Evolutionary conservation across 768 basidiomycete species (phyloP).

Genomic region (Lactarius hatsudake): DNA sequence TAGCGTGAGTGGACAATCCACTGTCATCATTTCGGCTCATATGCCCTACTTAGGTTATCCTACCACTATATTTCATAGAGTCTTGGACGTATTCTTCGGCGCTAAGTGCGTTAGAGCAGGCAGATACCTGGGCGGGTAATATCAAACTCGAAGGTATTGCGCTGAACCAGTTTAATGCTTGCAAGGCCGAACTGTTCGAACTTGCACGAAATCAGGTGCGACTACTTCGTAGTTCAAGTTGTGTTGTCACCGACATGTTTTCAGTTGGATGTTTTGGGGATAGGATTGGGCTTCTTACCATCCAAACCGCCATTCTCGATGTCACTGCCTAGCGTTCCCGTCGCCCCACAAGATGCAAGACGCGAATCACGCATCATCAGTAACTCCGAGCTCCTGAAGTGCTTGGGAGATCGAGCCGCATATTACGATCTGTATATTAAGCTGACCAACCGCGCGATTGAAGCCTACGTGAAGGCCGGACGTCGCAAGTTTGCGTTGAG

Average conservation of each 20-base stretch:
- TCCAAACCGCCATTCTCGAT: slow-evolving; percentile 67
- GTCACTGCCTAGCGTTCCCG: slow-evolving; percentile 34
- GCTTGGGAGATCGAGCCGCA: slow-evolving; percentile 49
- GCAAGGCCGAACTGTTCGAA: slow-evolving; percentile 85
- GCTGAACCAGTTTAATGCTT: slow-evolving; percentile 59
- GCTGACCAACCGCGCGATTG: slow-evolving; percentile 78
- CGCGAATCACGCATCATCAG: slow-evolving; percentile 44
- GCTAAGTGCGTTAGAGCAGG: slow-evolving; percentile 76
- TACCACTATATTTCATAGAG: slow-evolving; percentile 77
- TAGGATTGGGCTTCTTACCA: slow-evolving; percentile 71
- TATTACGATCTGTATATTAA: slow-evolving; percentile 80
- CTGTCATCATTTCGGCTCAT: slow-evolving; percentile 11
- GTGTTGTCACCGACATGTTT: slow-evolving; percentile 10
- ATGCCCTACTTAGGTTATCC: slow-evolving; percentile 39
- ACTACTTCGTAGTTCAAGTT: neutral
- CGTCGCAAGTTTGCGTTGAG: slow-evolving; percentile 83
- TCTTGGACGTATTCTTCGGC: slow-evolving; percentile 94
- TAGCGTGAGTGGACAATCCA: slow-evolving; percentile 48
- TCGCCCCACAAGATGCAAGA: slow-evolving; percentile 27
- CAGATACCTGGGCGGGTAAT: slow-evolving; percentile 64
- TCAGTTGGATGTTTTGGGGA: slow-evolving; percentile 85
- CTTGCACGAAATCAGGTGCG: slow-evolving; percentile 78
- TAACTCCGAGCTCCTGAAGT: slow-evolving; percentile 56
- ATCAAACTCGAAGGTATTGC: slow-evolving; percentile 47
- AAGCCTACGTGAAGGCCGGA: slow-evolving; percentile 78